These are phyloP conservation scores for Volvox africanus DNA, from an alignment of 139 green algal genomes.

Conservation along the genomic window DNA sequence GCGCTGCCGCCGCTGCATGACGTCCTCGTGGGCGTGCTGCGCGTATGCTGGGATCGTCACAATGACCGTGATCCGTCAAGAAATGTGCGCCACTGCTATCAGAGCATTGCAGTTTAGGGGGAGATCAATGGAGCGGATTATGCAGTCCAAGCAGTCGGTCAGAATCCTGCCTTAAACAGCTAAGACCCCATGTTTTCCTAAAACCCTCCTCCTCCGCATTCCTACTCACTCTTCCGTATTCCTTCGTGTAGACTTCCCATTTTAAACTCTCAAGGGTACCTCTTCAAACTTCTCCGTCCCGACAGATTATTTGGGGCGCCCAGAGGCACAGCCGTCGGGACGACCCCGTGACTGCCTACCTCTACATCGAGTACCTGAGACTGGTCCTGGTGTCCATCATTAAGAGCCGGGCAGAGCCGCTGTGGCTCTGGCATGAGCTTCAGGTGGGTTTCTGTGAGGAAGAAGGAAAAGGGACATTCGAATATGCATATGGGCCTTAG, in stretches of 20 bases:
- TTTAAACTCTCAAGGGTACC: no score
- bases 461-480: not conserved
- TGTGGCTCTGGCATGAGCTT: slow-evolving; percentile 49
- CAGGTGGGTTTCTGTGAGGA: slow-evolving; percentile 8
- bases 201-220: not conserved
- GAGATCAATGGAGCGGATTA: no score
- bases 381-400: slow-evolving; percentile 40
- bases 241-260: no score
- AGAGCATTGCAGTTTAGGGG: no score
- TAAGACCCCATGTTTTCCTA: not conserved
- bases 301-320: slow-evolving; percentile 41
- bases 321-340: slow-evolving; percentile 12
- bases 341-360: slow-evolving; percentile 40
- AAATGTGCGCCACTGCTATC: slow-evolving; percentile 30
- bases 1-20: slow-evolving; percentile 44
- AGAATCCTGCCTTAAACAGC: no score
- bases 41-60: slow-evolving; percentile 44
- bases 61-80: slow-evolving; percentile 29
- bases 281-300: not conserved
- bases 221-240: no score
- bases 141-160: no score
- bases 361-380: slow-evolving; percentile 41
- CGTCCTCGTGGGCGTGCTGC: slow-evolving; percentile 38
- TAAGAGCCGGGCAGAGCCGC: slow-evolving; percentile 13
- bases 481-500: no score